Conservation (phyloP, 2,329 filamentous ascomycete genomes). For the Hypoxylon sp. region DNA sequence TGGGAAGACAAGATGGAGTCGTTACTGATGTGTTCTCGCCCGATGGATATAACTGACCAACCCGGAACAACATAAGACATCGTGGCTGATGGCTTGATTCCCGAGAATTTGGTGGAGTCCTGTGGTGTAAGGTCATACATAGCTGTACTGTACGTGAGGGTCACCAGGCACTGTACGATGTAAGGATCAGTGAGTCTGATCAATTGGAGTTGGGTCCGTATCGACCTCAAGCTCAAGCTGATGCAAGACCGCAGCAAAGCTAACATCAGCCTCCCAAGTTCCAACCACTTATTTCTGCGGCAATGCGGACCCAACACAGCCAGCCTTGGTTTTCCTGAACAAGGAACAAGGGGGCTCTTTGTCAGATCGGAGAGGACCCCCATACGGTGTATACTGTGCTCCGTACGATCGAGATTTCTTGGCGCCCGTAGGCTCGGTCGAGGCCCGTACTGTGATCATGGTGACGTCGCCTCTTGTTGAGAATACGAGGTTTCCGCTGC, state of each 20-base stretch:
- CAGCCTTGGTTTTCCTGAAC: conserved; percentile 5
- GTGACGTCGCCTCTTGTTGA: conserved; percentile 42
- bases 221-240: conserved; percentile 1
- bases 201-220: conserved; percentile 10
- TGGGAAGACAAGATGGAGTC: conserved; percentile 16
- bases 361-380: conserved; percentile 11
- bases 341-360: conserved; percentile 23
- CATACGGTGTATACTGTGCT: conserved; percentile 13
- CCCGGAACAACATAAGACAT: conserved; percentile 35
- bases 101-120: conserved; percentile 27
- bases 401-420: conserved; percentile 30
- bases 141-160: conserved; percentile 12
- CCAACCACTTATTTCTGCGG: conserved; percentile 5
- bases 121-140: neutral
- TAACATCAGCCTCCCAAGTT: conserved; percentile 30
- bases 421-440: conserved; percentile 22
- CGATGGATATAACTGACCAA: conserved; percentile 23
- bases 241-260: conserved; percentile 16
- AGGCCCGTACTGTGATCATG: conserved; percentile 31
- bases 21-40: conserved; percentile 20
- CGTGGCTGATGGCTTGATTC: conserved; percentile 41
- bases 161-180: conserved; percentile 22
- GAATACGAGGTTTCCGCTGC: conserved; percentile 45
- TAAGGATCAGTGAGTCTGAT: conserved; percentile 16
- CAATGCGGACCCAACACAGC: neutral